Base-by-base conservation (phyloP, 257 asterid species). In the Gentiana straminea region DNA sequence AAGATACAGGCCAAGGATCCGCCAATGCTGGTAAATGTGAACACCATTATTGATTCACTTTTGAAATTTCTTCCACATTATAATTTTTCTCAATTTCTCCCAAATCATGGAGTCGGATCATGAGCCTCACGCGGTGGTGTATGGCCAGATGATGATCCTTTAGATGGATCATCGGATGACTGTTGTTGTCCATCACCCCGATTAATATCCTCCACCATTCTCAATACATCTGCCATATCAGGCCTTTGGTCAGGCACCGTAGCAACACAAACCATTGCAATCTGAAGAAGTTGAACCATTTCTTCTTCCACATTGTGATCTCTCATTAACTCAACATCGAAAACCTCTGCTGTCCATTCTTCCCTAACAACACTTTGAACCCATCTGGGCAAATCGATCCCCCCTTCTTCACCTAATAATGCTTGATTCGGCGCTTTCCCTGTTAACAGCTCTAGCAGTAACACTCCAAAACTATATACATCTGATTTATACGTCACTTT, bases 331-430 rank as follows among this genome's bases (percentile, higher is more conserved):
- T 91, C 98, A 3, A 82, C 94, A 3, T 91, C 98, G 3, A 91
- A 91, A 39, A 91, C 98, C 72, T 91, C 98, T 0, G 96, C 98
- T 0, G 98, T 91, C 98, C 98, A 91, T 59, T 91, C 98, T 69
- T 91, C 98, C 63, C 98, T 65, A 6, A 91, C 98, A 0, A 91
- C 98, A 53, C 98, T 91, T 48, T 87, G 96, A 35, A 91, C 98
- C 98, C 98, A 91, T 62, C 98, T 76, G 2, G 98, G 98, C 63
- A 91, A 59, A 71, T 91, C 98, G 33, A 91, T 84, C 24, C 24
- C 24, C 46, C 98, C 96, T 62, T 86, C 98, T 45, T 87, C 98
- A 0, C 96, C 98, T 35, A 91, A 55, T 0, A 96, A 91, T 39
- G 98, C 89, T 68, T 91, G 98, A 43, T 91, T 87, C 10, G 98